Conservation (phyloP, 768 basidiomycete species). For the Lactifluus piperatus region DNA sequence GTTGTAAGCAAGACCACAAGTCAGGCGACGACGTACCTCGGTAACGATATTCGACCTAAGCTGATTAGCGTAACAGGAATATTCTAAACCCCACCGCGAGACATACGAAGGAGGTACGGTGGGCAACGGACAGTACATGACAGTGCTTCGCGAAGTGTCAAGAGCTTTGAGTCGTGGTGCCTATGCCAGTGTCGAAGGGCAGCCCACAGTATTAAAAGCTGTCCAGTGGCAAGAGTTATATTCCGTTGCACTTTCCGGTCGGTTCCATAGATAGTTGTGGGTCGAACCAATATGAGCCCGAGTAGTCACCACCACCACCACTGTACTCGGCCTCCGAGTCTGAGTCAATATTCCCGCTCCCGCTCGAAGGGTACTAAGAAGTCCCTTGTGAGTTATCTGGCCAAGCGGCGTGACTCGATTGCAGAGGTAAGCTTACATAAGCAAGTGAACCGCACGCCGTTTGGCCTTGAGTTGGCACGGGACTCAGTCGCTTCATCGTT, state of each 20-base stretch:
- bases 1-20: neutral
- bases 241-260: conserved; percentile 31
- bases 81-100: conserved; percentile 31
- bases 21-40: conserved; percentile 27
- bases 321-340: too few relatives aligned
- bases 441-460: neutral
- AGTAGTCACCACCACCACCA: too few relatives aligned
- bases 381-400: too few relatives aligned
- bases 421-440: conserved; percentile 8
- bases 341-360: too few relatives aligned
- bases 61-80: conserved; percentile 33
- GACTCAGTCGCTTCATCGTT: conserved; percentile 6
- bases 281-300: too few relatives aligned
- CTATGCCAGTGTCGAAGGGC: too few relatives aligned
- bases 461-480: neutral
- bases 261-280: conserved; percentile 39
- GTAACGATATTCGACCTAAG: conserved; percentile 37
- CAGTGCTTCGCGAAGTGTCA: conserved; percentile 30
- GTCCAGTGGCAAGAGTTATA: conserved; percentile 38
- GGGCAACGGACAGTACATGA: conserved; percentile 36
- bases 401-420: too few relatives aligned
- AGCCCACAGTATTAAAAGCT: neutral
- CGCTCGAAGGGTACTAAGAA: too few relatives aligned
- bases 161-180: too few relatives aligned
- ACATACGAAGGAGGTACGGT: conserved; percentile 36